Conservation (phyloP, 129 eudicot genomes). For the Artemisia argyi region DNA sequence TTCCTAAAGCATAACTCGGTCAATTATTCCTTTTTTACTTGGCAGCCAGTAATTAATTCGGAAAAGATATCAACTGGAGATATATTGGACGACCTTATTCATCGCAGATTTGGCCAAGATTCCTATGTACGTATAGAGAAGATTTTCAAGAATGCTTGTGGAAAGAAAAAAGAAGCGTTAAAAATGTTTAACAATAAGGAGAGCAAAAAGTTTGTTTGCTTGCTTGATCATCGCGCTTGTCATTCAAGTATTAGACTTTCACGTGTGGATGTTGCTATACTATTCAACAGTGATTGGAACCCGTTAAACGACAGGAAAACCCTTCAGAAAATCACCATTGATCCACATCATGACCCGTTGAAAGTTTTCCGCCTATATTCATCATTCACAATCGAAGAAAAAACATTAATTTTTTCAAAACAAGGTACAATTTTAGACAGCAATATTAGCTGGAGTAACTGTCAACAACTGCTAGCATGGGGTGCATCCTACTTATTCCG, state of each 20-base stretch:
- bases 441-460: constrained; percentile 24
- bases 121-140: constrained; percentile 47
- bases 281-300: no score
- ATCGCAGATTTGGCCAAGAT: constrained; percentile 58
- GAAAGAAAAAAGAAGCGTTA: constrained; percentile 34
- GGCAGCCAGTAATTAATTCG: constrained; percentile 46
- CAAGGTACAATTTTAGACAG: no score
- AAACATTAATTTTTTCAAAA: no score
- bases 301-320: no score
- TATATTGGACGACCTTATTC: constrained; percentile 63
- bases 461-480: constrained; percentile 60
- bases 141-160: neutral
- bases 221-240: no score
- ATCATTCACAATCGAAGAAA: no score
- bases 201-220: neutral
- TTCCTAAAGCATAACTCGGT: neutral
- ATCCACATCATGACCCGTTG: no score
- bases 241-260: no score
- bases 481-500: constrained; percentile 33
- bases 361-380: no score
- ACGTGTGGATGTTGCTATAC: no score
- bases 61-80: constrained; percentile 54
- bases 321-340: no score
- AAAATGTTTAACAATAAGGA: neutral
- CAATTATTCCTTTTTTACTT: neutral